Evolutionary conservation across 805 yeast species (phyloP).

Genomic region (Barnettozyma botsteinii): DNA sequence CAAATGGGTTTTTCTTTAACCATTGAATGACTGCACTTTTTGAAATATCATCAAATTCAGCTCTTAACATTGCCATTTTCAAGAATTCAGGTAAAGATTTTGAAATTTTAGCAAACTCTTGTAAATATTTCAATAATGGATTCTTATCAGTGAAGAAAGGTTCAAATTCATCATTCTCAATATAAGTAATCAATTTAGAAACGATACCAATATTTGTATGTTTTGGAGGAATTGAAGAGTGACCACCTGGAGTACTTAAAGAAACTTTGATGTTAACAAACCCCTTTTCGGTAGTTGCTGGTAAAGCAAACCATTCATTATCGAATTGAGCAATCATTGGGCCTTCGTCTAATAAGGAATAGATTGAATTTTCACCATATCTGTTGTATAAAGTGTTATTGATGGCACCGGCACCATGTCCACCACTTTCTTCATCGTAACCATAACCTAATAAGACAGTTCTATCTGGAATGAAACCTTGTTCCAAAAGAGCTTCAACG

Average conservation of each 20-base stretch:
- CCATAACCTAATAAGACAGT: slow-evolving; percentile 64
- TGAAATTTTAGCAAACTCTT: slow-evolving; percentile 52
- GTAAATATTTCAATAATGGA: slow-evolving; percentile 53
- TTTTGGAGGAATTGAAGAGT: slow-evolving; percentile 74
- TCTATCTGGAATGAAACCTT: slow-evolving; percentile 54
- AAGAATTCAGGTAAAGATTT: slow-evolving; percentile 22
- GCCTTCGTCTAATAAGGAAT: slow-evolving; percentile 73
- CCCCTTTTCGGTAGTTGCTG: slow-evolving; percentile 45
- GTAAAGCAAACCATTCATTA: slow-evolving; percentile 36
- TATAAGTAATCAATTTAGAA: slow-evolving; percentile 45
- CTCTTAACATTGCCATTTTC: slow-evolving; percentile 30
- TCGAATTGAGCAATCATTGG: slow-evolving; percentile 31
- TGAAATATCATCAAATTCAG: slow-evolving; percentile 31
- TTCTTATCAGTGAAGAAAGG: slow-evolving; percentile 46
- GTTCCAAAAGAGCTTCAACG: slow-evolving; percentile 45
- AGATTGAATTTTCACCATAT: slow-evolving; percentile 57
- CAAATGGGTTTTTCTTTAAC: slow-evolving; percentile 11
- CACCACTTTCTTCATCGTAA: slow-evolving; percentile 62
- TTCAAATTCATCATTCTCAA: slow-evolving; percentile 49
- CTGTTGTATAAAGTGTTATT: slow-evolving; percentile 40
- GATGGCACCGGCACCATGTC: slow-evolving; percentile 39
- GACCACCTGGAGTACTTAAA: slow-evolving; percentile 67
- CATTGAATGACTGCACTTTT: slow-evolving; percentile 31
- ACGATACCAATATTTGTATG: slow-evolving; percentile 77
- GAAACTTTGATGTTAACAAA: slow-evolving; percentile 35